These are phyloP conservation scores for Cyphellophora attinorum DNA, from an alignment of 2,329 filamentous ascomycete genomes.

Conservation along the genomic window DNA sequence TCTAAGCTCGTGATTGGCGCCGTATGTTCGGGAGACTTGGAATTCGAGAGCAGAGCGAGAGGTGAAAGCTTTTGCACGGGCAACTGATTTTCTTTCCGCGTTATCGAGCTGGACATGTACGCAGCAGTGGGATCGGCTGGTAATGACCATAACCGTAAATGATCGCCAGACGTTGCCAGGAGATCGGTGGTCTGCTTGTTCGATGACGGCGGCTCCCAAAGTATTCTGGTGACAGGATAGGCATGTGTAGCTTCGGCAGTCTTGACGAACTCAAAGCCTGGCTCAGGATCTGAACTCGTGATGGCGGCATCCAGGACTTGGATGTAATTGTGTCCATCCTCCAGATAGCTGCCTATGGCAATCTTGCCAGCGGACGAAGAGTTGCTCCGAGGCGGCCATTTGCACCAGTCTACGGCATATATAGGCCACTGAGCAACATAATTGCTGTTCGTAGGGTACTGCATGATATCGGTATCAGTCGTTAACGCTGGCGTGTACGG, in stretches of 20 bases:
- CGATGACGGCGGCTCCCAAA: constrained; percentile 92
- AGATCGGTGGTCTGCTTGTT: constrained; percentile 94
- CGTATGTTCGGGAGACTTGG: constrained; percentile 96
- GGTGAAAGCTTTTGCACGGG: constrained; percentile 78
- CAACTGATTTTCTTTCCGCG: constrained; percentile 50
- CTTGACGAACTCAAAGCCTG: constrained; percentile 80
- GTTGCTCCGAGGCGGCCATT: constrained; percentile 73
- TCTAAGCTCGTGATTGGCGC: constrained; percentile 92
- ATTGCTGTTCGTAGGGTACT: constrained; percentile 68
- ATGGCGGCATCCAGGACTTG: constrained; percentile 92
- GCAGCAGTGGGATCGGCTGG: constrained; percentile 45
- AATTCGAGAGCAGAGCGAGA: constrained; percentile 86
- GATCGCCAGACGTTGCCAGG: constrained; percentile 88
- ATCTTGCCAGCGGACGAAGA: constrained; percentile 72
- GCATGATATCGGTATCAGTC: constrained; percentile 59
- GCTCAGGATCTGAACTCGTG: constrained; percentile 58
- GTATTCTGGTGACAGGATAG: constrained; percentile 86
- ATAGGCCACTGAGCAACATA: constrained; percentile 91
- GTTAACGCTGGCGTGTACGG: constrained; percentile 48
- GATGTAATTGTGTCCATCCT: constrained; percentile 98
- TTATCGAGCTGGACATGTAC: constrained; percentile 58
- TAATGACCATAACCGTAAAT: constrained; percentile 86
- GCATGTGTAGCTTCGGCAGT: constrained; percentile 95
- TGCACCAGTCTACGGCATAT: constrained; percentile 98
- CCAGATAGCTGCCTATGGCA: constrained; percentile 88